Base-by-base conservation (phyloP, 441 rosid species). In the Brassica balearica region DNA sequence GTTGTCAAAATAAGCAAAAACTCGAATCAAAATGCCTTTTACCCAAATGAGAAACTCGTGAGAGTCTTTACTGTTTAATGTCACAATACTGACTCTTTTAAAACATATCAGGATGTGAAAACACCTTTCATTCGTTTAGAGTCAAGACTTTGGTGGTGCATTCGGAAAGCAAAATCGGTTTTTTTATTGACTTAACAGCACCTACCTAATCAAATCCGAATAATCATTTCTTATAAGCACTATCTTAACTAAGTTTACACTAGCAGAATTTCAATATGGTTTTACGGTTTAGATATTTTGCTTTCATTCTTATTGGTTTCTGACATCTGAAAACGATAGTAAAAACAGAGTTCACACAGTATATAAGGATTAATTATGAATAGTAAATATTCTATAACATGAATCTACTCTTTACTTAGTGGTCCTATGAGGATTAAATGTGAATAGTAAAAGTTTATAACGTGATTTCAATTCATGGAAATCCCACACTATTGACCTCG, bases 1-100 rank as follows among this genome's bases (percentile, higher is more conserved):
- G 59, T 80, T 76, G 80, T 75, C 77, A 80, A 76, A 76, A 65
- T 60, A 71, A 61, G 74, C 71, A 76, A 72, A 80, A 72, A 61
- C 80, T 67, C 74, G 34, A 75, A 66, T 61, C 48, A 60, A 11
- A 60, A 67, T 80, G 77, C 69, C 3, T 60, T 61, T 62, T 80
- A 7, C 77, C 55, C 1, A 0, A 72, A 75, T 67, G 77, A 23
- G 83, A 76, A 80, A 76, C 73, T 76, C 80, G 80, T 76, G 80
- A 25, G 41, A 34, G 74, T 71, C 66, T 80, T 67, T 80, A 67
- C 55, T 80, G 60, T 72, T 41, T 66, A 12, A 19, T 58, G 12
- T 23, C 77, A 71, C 73, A 69, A 75, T 71, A 32, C 23, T 60
- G 66, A 71, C 53, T 48, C 15, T 46, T 75, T 32, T 2, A 10